Percentiles rank a stretch among this genome's conserved stretches.
Evolutionary conservation across 192 early-diverging fungal species (phyloP).

Genomic region (Entomortierella beljakovae): DNA sequence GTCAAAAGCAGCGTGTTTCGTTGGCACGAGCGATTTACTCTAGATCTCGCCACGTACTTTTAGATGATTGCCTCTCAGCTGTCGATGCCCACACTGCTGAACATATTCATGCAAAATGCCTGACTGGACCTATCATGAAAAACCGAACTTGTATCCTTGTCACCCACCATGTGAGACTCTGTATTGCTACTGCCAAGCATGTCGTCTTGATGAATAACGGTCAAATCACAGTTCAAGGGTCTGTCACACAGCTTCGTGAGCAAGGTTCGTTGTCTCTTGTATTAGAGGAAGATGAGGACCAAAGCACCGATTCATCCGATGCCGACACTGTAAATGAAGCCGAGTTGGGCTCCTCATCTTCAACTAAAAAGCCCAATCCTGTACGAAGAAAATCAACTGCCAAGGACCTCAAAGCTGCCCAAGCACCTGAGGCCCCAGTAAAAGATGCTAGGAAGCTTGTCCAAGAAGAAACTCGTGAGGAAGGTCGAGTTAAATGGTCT

Average conservation of each 20-base stretch:
- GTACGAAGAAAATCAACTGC: constrained; percentile 46
- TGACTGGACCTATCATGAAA: constrained; percentile 75
- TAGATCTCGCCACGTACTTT: constrained; percentile 62
- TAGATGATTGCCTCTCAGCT: constrained; percentile 86
- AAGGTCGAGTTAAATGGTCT: constrained; percentile 77
- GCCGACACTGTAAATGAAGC: constrained; percentile 32
- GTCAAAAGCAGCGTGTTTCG: constrained; percentile 82
- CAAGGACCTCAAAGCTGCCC: constrained; percentile 36
- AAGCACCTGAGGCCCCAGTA: background rate
- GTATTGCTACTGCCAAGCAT: constrained; percentile 61
- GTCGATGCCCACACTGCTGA: constrained; percentile 91
- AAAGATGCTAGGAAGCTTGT: constrained; percentile 68
- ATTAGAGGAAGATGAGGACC: constrained; percentile 52
- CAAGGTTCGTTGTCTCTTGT: constrained; percentile 41
- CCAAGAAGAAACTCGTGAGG: constrained; percentile 81
- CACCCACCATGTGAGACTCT: constrained; percentile 80
- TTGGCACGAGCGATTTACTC: constrained; percentile 83
- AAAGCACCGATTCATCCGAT: constrained; percentile 23
- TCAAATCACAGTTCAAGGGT: constrained; percentile 46
- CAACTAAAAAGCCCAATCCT: constrained; percentile 30
- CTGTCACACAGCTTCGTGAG: constrained; percentile 39
- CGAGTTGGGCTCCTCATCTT: constrained; percentile 30
- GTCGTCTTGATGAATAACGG: constrained; percentile 68
- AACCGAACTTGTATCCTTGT: constrained; percentile 86
- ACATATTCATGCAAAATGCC: constrained; percentile 79